Evolutionary conservation across 1,284 basidiomycete species (phyloP), one percentile per base, ranked within the genome.

Genomic region (Heliocybe sulcata): DNA sequence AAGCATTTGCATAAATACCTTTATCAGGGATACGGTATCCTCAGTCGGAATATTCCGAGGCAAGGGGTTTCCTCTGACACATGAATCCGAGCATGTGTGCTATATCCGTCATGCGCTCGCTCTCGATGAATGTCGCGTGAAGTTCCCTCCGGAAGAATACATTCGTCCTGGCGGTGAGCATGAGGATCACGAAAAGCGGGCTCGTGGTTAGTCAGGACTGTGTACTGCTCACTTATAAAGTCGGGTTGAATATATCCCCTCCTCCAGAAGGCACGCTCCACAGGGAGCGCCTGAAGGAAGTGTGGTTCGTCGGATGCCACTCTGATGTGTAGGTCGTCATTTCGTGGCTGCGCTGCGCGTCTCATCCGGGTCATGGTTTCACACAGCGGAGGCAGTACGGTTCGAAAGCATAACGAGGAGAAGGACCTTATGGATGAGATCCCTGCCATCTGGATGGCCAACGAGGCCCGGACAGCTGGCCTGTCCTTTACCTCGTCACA

Each of bases 11-110:
- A 31, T 20, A 33, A 31, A 19, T 16, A 10, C 27, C 20, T n/a
- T 1, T 16, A 12, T 23, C 47, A 77, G 75, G 77, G 77, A 77
- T 58, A 74, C 73, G 0, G 72, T 75, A 1, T 72, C 72, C 0
- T 72, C 70, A 1, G 61, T 72, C 1, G 71, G 71, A 1, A 31
- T 70, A 12, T 19, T 62, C 3, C 51, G 62, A 25, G 59, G 58
- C 4, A 64, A 66, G 2, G 59, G 58, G 10, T 60, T 69, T 1
- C 65, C 72, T 3, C 58, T 60, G 2, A 63, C 63, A 0, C 61
- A 60, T 14, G 55, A 59, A 1, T 42, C 49, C 2, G 55, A 55
- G 45, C 55, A 62, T 3, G 61, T 69, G n/a, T 72, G 68, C 35
- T 63, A 62, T 54, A 72, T 74, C 35, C 60, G 65, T 11, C 64